Evolutionary conservation across 495 filamentous ascomycete species (phyloP).

Genomic region (Lophium mytilinum): DNA sequence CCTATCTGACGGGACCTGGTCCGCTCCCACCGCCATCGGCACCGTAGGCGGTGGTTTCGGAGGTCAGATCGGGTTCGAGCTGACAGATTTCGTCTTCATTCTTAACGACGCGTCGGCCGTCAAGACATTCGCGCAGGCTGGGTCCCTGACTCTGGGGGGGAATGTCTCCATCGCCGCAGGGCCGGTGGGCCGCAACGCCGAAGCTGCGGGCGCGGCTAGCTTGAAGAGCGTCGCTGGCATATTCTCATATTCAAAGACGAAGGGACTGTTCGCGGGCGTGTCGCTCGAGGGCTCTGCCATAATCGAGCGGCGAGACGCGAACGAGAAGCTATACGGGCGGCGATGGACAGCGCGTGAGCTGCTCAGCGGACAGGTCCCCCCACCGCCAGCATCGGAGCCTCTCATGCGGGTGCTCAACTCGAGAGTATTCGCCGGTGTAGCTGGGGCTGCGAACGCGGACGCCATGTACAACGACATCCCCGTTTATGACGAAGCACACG

Average conservation of each 20-base stretch:
- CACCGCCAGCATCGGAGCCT: constrained; percentile 74
- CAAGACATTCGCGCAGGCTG: constrained; percentile 87
- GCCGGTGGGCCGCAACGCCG: constrained; percentile 87
- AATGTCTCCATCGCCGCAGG: constrained; percentile 96
- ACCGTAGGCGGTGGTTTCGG: constrained; percentile 90
- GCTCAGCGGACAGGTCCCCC: constrained; percentile 65
- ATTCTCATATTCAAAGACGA: constrained; percentile 95
- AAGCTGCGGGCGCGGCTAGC: constrained; percentile 91
- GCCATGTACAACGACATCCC: constrained; percentile 92
- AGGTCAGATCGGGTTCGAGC: constrained; percentile 93
- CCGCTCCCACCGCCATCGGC: constrained; percentile 84
- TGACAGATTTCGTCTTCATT: constrained; percentile 98
- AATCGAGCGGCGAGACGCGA: constrained; percentile 90
- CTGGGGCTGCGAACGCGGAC: constrained; percentile 42
- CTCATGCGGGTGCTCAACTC: constrained; percentile 79
- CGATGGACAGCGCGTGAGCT: constrained; percentile 73
- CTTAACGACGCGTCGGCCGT: constrained; percentile 89
- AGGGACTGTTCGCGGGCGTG: constrained; percentile 93
- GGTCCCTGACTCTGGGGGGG: constrained; percentile 84
- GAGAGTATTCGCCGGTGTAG: constrained; percentile 66
- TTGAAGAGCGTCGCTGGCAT: constrained; percentile 82
- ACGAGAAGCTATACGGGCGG: constrained; percentile 87
- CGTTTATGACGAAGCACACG: constrained; percentile 79
- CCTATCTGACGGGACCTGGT: constrained; percentile 87
- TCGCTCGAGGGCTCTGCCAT: constrained; percentile 86